Conservation (phyloP, 2,329 filamentous ascomycete genomes). For the Emmonsiellopsis sp. region DNA sequence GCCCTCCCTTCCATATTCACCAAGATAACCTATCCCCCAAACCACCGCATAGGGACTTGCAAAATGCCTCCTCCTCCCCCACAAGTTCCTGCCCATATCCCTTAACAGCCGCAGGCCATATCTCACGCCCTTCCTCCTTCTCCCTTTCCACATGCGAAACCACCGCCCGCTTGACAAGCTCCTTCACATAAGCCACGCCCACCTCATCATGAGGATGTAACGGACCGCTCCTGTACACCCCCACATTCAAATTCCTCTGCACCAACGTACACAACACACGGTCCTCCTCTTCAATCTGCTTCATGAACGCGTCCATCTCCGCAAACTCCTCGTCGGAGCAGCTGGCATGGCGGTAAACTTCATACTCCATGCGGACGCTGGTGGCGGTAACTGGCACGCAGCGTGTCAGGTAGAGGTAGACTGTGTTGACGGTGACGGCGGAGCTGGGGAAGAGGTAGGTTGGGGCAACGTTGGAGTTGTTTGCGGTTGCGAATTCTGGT, state of each 20-base stretch:
- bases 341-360: conserved; percentile 54
- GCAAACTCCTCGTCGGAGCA: conserved; percentile 51
- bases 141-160: conserved; percentile 42
- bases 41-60: neutral
- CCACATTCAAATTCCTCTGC: conserved; percentile 53
- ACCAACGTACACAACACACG: conserved; percentile 52
- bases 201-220: conserved; percentile 54
- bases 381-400: conserved; percentile 44
- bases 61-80: neutral
- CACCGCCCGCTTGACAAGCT: conserved; percentile 40
- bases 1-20: neutral
- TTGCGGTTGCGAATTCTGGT: conserved; percentile 26
- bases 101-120: conserved; percentile 40
- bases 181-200: conserved; percentile 50
- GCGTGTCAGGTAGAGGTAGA: conserved; percentile 10
- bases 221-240: conserved; percentile 55
- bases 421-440: conserved; percentile 24
- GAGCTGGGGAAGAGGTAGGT: conserved; percentile 26
- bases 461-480: conserved; percentile 33
- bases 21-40: neutral
- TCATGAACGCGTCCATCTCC: conserved; percentile 51
- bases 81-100: neutral
- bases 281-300: conserved; percentile 56
- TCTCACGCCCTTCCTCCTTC: conserved; percentile 36
- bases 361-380: conserved; percentile 50